These are phyloP conservation scores for Lasiosphaeris hirsuta DNA, from an alignment of 495 filamentous ascomycete genomes.

Conservation along the genomic window DNA sequence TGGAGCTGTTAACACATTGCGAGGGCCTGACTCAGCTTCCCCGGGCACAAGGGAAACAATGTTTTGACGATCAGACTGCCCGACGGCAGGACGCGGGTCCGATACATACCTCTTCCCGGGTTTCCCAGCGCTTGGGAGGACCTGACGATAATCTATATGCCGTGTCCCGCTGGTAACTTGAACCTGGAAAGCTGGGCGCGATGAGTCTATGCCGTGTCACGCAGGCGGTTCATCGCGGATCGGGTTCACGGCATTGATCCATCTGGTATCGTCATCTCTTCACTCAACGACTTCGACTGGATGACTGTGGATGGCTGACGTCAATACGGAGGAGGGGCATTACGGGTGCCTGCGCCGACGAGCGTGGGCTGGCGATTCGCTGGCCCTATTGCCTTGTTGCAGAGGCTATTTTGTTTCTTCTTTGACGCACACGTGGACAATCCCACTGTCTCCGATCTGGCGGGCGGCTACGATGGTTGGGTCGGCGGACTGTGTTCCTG, in stretches of 20 bases:
- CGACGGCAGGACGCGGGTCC: neutral
- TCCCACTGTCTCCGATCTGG: neutral
- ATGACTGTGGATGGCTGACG: neutral
- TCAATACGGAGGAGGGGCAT: neutral
- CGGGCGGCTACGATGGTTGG: constrained; percentile 7
- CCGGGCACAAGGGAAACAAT: neutral
- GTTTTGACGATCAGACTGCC: constrained; percentile 1
- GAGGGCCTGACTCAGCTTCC: neutral
- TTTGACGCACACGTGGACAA: constrained; percentile 4
- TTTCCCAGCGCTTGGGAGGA: neutral
- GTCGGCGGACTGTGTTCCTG: neutral
- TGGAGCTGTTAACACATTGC: too few species aligned
- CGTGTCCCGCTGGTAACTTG: neutral
- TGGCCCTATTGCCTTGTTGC: too few species aligned
- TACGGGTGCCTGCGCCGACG: too few species aligned
- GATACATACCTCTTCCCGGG: neutral
- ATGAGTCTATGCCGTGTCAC: neutral
- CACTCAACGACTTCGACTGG: neutral
- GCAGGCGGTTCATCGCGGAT: constrained; percentile 4
- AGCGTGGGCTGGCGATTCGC: too few species aligned
- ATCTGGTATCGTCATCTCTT: neutral
- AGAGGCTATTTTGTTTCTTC: neutral
- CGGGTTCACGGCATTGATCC: neutral
- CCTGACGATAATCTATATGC: neutral
- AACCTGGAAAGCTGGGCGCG: neutral